Conservation (phyloP, 208 protist genomes). For the Porcisia hertigi region DNA sequence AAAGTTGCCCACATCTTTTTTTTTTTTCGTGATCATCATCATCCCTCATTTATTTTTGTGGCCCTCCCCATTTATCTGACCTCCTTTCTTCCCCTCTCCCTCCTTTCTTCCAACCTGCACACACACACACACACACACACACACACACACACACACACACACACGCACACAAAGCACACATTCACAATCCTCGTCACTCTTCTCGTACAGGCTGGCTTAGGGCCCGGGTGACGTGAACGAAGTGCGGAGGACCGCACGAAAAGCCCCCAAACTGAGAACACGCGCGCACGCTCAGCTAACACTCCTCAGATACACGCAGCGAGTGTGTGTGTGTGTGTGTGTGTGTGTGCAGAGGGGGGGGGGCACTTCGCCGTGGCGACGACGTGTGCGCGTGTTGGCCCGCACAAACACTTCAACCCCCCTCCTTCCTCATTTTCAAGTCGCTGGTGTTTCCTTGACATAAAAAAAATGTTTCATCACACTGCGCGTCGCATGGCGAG, state of each 20-base stretch:
- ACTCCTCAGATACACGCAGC: background rate
- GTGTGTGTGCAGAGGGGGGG: background rate
- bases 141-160: background rate
- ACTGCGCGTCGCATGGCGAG: slow-evolving; percentile 49
- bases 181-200: background rate
- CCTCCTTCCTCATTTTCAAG: background rate
- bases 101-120: background rate
- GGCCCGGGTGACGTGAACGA: background rate
- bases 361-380: background rate
- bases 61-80: no score
- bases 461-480: slow-evolving; percentile 48
- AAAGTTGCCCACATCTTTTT: no score
- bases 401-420: background rate
- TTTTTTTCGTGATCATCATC: no score
- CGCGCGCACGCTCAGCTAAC: no score
- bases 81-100: no score
- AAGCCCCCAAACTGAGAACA: no score
- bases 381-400: background rate
- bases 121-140: background rate
- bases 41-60: no score
- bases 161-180: background rate
- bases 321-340: slow-evolving; percentile 1
- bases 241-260: no score
- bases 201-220: background rate
- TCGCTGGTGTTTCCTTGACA: background rate